Conservation (phyloP, 176 grass and related monocot genomes). For the Elaeis guineensis region DNA sequence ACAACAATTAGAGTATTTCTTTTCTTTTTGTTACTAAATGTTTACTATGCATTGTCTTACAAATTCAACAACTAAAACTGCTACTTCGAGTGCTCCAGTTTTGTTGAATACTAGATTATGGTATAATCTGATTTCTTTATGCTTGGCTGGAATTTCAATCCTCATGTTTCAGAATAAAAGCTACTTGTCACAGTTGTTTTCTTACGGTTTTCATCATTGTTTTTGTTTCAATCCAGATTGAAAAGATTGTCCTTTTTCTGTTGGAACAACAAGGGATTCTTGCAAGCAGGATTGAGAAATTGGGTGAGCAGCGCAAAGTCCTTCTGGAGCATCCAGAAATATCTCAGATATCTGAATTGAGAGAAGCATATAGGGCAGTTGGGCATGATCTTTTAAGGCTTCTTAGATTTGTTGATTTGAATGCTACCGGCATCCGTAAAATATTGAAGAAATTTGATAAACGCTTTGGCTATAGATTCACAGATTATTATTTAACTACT, state of each 20-base stretch:
- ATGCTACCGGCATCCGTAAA: constrained; percentile 93
- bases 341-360: constrained; percentile 61
- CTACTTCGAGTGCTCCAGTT: no score
- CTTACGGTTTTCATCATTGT: constrained; percentile 8
- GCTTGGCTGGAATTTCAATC: no score
- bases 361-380: constrained; percentile 85
- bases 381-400: constrained; percentile 87
- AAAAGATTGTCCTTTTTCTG: constrained; percentile 93
- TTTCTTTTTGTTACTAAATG: no score
- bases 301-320: constrained; percentile 67
- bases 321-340: constrained; percentile 83
- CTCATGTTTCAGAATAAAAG: no score
- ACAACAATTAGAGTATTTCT: no score
- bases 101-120: no score
- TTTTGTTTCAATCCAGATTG: constrained; percentile 44
- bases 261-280: constrained; percentile 87
- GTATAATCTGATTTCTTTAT: no score
- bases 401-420: constrained; percentile 96
- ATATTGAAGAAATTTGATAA: constrained; percentile 99
- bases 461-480: constrained; percentile 89
- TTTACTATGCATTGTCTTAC: no score
- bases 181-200: background rate
- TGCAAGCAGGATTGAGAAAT: constrained; percentile 79
- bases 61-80: no score
- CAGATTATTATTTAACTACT: constrained; percentile 88